These are phyloP conservation scores for Colletotrichum viniferum DNA, from an alignment of 2,329 filamentous ascomycete species.

Conservation along the genomic window DNA sequence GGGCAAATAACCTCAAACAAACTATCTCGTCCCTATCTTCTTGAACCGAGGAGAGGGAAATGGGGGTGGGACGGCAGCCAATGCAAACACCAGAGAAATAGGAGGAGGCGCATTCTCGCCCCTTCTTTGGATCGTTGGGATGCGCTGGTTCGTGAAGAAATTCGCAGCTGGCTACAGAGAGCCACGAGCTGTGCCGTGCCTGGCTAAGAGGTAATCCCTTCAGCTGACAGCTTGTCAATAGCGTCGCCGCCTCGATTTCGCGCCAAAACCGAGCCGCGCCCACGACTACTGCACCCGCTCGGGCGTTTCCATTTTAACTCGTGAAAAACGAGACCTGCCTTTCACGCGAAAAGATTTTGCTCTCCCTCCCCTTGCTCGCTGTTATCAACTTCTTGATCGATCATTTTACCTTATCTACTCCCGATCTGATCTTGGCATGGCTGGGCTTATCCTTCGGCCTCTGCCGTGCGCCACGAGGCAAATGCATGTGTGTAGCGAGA, in stretches of 20 bases:
- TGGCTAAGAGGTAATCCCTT: background rate
- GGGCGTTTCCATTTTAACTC: background rate
- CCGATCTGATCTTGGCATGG: background rate
- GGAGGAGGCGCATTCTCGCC: background rate
- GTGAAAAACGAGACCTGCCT: background rate
- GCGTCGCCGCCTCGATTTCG: background rate
- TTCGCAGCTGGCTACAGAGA: background rate
- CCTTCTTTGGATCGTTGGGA: background rate
- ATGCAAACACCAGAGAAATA: background rate
- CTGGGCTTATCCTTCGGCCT: background rate
- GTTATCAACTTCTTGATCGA: background rate
- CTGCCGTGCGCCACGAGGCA: background rate
- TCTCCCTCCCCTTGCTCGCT: background rate
- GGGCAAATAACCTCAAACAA: background rate
- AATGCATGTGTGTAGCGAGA: background rate
- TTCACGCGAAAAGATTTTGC: background rate
- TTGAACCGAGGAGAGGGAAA: background rate
- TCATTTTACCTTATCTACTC: background rate
- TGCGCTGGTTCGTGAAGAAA: background rate
- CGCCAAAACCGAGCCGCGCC: background rate
- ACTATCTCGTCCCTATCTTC: background rate
- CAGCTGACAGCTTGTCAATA: constrained; percentile 14
- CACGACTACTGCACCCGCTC: background rate
- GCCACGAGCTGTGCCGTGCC: background rate
- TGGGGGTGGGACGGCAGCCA: background rate